Evolutionary conservation across 2,329 filamentous ascomycete species (phyloP).

Genomic region (Alternaria brassicicola): DNA sequence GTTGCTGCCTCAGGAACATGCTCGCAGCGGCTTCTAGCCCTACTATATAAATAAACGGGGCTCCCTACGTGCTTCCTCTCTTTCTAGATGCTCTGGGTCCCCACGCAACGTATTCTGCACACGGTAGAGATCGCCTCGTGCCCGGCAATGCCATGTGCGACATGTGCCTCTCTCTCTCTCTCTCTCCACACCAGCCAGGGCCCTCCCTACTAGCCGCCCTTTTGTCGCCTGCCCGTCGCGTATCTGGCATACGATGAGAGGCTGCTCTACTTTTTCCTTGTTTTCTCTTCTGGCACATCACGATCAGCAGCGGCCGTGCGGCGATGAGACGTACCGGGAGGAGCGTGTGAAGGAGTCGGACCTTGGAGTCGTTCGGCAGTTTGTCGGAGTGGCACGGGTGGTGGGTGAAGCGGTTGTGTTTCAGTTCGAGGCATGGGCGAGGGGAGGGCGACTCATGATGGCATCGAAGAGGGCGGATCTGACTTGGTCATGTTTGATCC

Average conservation of each 20-base stretch:
- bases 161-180: background rate
- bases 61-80: background rate
- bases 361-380: constrained; percentile 1
- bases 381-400: constrained; percentile 7
- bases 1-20: constrained; percentile 12
- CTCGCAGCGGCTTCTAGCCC: constrained; percentile 12
- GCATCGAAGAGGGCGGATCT: background rate
- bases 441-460: background rate
- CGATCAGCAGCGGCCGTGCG: constrained; percentile 1
- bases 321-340: background rate
- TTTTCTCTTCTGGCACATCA: too few relatives aligned
- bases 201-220: constrained; percentile 22
- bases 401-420: constrained; percentile 10
- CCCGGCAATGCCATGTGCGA: constrained; percentile 7
- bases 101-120: background rate
- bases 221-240: constrained; percentile 6
- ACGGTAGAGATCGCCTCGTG: background rate
- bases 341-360: background rate
- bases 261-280: constrained; percentile 31
- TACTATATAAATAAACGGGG: constrained; percentile 13
- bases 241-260: constrained; percentile 26
- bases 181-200: constrained; percentile 16
- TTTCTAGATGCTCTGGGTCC: constrained; percentile 1
- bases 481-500: background rate
- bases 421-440: too few relatives aligned